These are phyloP conservation scores for Alternaria metachromatica DNA, from an alignment of 2,329 filamentous ascomycete genomes.

Conservation along the genomic window DNA sequence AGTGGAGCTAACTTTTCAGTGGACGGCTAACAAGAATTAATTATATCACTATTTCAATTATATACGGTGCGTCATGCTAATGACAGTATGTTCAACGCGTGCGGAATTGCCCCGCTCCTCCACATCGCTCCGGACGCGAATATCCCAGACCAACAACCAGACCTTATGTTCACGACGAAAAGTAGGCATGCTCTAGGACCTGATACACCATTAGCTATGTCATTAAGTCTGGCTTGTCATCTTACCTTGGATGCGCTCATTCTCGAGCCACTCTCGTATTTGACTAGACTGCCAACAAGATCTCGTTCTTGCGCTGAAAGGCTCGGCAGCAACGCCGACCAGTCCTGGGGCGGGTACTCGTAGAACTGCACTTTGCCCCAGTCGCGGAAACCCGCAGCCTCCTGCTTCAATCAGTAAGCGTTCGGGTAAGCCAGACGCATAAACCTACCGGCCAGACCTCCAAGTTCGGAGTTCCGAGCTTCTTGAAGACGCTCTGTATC, in stretches of 20 bases:
- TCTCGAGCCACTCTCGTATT: constrained; percentile 73
- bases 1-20: not conserved
- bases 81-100: not conserved
- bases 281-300: constrained; percentile 71
- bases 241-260: constrained; percentile 69
- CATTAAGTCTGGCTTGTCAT: not conserved
- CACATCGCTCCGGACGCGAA: not conserved
- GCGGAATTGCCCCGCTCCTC: constrained; percentile 6
- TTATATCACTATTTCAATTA: not conserved
- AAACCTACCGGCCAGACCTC: constrained; percentile 76
- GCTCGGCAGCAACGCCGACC: constrained; percentile 72
- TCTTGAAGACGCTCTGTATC: constrained; percentile 91
- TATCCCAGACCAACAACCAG: not conserved
- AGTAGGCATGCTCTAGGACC: constrained; percentile 41
- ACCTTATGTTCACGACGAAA: constrained; percentile 9
- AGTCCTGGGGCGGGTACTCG: constrained; percentile 70
- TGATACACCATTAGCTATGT: constrained; percentile 16
- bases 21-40: not conserved
- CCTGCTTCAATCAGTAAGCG: constrained; percentile 44
- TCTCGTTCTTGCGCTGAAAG: constrained; percentile 66
- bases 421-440: not conserved
- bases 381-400: constrained; percentile 75
- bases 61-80: not conserved
- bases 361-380: constrained; percentile 88
- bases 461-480: constrained; percentile 82